These are phyloP conservation scores for Sphaerulina populicola DNA, from an alignment of 2,329 filamentous ascomycete genomes.

Conservation along the genomic window DNA sequence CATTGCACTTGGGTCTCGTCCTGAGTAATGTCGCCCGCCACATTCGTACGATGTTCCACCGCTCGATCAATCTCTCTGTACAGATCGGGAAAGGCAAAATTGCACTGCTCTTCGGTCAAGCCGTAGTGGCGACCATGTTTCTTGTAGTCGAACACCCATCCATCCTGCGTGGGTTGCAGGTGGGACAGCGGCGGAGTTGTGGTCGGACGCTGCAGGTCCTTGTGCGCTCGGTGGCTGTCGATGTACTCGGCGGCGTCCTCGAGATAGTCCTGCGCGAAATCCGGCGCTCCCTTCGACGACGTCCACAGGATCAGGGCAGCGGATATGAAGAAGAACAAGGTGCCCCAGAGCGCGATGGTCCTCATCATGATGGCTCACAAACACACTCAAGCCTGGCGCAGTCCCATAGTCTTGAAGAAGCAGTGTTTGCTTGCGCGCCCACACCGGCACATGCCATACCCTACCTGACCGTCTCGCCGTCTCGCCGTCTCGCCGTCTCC, in stretches of 20 bases:
- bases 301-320: constrained; percentile 15
- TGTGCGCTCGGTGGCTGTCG: constrained; percentile 6
- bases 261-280: constrained; percentile 6
- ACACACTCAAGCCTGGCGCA: too few relatives aligned
- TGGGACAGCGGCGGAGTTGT: constrained; percentile 1
- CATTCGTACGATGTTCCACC: constrained; percentile 19
- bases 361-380: constrained; percentile 6
- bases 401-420: neutral
- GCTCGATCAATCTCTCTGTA: constrained; percentile 30
- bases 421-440: too few relatives aligned
- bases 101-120: constrained; percentile 27
- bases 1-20: constrained; percentile 22
- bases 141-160: constrained; percentile 17
- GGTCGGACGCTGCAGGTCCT: neutral
- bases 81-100: constrained; percentile 26
- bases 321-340: constrained; percentile 13
- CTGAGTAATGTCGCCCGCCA: constrained; percentile 19
- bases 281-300: constrained; percentile 6
- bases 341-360: constrained; percentile 16
- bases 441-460: too few relatives aligned
- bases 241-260: constrained; percentile 8
- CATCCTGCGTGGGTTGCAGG: constrained; percentile 1
- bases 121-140: constrained; percentile 24
- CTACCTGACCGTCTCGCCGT: too few relatives aligned
- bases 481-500: too few relatives aligned